Base-by-base conservation (phyloP, 768 basidiomycete species). In the Termitomyces sp. region DNA sequence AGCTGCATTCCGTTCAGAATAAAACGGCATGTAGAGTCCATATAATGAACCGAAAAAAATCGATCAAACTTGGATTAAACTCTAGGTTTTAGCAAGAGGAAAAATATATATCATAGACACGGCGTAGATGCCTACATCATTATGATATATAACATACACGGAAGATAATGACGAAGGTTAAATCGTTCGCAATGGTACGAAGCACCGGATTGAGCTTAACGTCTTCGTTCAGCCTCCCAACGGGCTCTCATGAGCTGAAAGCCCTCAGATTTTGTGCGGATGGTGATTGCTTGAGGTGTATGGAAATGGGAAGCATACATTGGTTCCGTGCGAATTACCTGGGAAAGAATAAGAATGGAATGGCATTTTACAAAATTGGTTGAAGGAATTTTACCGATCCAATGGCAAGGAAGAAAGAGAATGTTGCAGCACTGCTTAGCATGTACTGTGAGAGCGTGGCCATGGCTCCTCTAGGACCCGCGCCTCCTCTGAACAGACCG, bases 381-480 rank as follows among this genome's bases (percentile, higher is more conserved):
- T 20, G 46, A 27, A 15, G 31, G 27, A 56, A 85, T 42, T 35
- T 64, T 65, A 95, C 94, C 29, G 94, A 94, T 65, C 93, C 90
- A 65, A 97, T 91, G 38, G 93, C 84, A 57, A 98, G 86, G 86
- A 98, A 98, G 76, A 98, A 98, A 3, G 88, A 88, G 70, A 99
- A 98, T 0, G 96, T 97, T 7, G 95, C 95, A 5, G 92, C 96
- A 63, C 96, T 98, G 64, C 91, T 92, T 27, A 98, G 82, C 97
- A 99, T 99, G 71, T 98, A 98, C 64, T 95, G 93, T 13, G 95
- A 96, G 48, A 99, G 83, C 1, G 97, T 97, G 4, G 92, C 88
- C 23, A 98, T 76, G 47, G 85, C 75, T 11, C 97, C 97, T 65
- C 94, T 82, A 23, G 93, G 94, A 23, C 97, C 97, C 7, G 91